These are phyloP conservation scores for Ogataea paraovalis DNA, from an alignment of 805 yeast genomes.

Conservation along the genomic window DNA sequence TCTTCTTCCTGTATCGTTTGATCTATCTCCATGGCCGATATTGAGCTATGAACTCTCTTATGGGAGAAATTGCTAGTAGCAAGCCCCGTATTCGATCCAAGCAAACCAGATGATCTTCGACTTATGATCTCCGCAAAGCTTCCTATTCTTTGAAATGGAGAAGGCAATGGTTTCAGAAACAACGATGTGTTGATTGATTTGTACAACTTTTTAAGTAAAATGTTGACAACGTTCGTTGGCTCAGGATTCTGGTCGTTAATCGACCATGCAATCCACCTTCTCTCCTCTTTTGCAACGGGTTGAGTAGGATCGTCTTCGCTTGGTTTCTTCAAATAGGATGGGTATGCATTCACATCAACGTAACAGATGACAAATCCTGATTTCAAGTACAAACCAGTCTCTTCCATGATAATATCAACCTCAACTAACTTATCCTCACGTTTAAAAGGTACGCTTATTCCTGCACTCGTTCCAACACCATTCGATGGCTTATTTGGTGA, in stretches of 20 bases:
- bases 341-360: constrained; percentile 32
- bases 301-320: constrained; percentile 6
- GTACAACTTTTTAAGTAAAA: constrained; percentile 43
- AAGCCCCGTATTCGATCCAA: neutral
- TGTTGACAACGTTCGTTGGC: constrained; percentile 37
- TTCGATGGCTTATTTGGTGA: neutral
- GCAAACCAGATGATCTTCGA: constrained; percentile 6
- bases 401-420: constrained; percentile 49
- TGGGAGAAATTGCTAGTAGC: neutral
- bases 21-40: neutral
- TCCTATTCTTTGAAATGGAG: constrained; percentile 25
- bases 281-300: constrained; percentile 6
- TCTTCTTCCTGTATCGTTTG: neutral
- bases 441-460: neutral
- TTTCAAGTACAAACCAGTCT: constrained; percentile 50
- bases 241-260: constrained; percentile 29
- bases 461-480: neutral
- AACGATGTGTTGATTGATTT: constrained; percentile 37
- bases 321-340: constrained; percentile 4
- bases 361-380: constrained; percentile 43
- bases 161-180: constrained; percentile 13
- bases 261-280: constrained; percentile 32
- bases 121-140: constrained; percentile 24
- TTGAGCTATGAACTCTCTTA: neutral
- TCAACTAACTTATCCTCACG: constrained; percentile 27